Evolutionary conservation across 768 basidiomycete genomes (phyloP).

Genomic region (Mycena sanguinolenta): DNA sequence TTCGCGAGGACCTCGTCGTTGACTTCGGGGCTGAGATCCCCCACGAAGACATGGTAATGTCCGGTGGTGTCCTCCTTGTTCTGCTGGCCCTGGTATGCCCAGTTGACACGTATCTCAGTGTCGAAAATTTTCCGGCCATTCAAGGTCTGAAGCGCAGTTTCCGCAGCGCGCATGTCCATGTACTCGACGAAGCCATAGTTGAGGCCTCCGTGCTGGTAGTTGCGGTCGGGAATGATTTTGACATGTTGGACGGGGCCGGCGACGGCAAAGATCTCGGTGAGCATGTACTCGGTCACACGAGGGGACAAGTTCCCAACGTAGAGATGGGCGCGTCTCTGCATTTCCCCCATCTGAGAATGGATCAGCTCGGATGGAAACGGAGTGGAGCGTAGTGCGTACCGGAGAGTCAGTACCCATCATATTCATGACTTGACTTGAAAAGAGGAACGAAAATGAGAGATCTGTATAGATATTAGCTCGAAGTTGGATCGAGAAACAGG

Average conservation of each 20-base stretch:
- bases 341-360: constrained; percentile 41
- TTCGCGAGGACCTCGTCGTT: constrained; percentile 97
- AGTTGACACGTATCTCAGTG: constrained; percentile 99
- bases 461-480: constrained; percentile 45
- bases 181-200: constrained; percentile 99
- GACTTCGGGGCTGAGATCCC: constrained; percentile 99
- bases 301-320: constrained; percentile 99
- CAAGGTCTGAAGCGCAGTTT: constrained; percentile 98
- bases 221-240: constrained; percentile 99
- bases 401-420: constrained; percentile 85
- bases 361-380: constrained; percentile 47
- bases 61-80: constrained; percentile 99
- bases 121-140: constrained; percentile 99
- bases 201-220: constrained; percentile 98
- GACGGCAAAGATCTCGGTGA: constrained; percentile 97
- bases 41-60: constrained; percentile 99
- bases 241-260: constrained; percentile 98
- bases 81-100: constrained; percentile 99
- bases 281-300: constrained; percentile 98
- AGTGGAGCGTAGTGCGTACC: constrained; percentile 60
- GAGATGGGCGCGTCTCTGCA: constrained; percentile 92
- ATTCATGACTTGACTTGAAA: constrained; percentile 74
- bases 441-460: constrained; percentile 67
- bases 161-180: constrained; percentile 97
- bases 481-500: constrained; percentile 39